Evolutionary conservation across 768 basidiomycete species (phyloP), one percentile per base, ranked within the genome.

Genomic region (Plicaturopsis crispa): DNA sequence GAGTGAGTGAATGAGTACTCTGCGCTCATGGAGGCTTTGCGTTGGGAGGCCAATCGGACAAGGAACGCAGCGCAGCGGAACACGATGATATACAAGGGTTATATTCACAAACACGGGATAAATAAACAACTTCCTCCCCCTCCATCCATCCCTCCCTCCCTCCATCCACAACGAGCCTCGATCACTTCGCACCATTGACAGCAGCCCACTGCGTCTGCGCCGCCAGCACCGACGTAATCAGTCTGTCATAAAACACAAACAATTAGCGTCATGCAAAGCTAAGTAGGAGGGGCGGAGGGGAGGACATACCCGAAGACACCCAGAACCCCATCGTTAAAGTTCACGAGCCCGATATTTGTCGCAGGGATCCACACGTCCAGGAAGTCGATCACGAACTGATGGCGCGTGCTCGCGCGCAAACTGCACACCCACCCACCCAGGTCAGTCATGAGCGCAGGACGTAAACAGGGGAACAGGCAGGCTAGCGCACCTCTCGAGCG

Each of bases 321-420:
- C 20, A 94, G 62, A 14, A 76, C 52, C 18, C 94, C 93, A 43
- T 98, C 96, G 53, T 84, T 89, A 47, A 93, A 49, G 47, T 74
- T 72, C 45, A 80, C 70, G 37, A 86, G 63, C 12, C 84, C 87
- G 28, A 92, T 70, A 41, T 74, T 83, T 14, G 82, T 80, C 5
- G 90, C 85, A 4, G 96, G 96, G 50, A 93, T 78, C 80, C 84
- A 93, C 42, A 91, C 60, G 55, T 99, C 96, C 41, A 92, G 66
- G 14, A 77, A 52, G 57, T 99, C 96, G 42, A 87, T 78, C 39
- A 83, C 62, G 48, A 98, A 74, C 59, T 98, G 96, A 46, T 76
- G 75, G 20, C 80, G 76, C 21, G 80, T 71, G 4, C 73, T 76
- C 33, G 70, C 66, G 33, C 80, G 78, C 50, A 82, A 72, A 30